Base-by-base conservation (phyloP, 129 eudicot genomes). In the Rutidosis leptorrhynchoides region DNA sequence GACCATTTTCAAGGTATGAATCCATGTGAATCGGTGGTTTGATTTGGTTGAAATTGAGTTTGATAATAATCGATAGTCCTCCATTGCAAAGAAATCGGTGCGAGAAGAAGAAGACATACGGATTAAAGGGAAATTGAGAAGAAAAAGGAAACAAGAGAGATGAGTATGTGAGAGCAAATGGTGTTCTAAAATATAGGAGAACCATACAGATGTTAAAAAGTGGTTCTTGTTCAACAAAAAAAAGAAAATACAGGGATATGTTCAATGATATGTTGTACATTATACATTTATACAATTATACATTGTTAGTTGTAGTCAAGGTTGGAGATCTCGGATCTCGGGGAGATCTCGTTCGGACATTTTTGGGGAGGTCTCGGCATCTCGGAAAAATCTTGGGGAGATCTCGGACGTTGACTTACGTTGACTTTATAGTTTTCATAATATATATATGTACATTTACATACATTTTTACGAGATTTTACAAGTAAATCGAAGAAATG, bases 171-270 rank as follows among this genome's bases (percentile, higher is more conserved):
- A 72, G 63, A 27, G 70, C 17, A 27, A 64, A 69, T 70, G 67
- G 53, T 30, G 54, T 43, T 65, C 81, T 64, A 70, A 70, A 77
- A 24, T 63, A 64, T 11, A 77, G 81, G 77, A 62, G 68, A 48
- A 52, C 81, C 77, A 5, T 77, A 59, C 81, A 77, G 21, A 49
- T 49, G 24, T 3, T 49, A 49, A 49, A 49, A 9, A 49, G 6
- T 6, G 55, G 55, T 49, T 30, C 35, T 30, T 30, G 35, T 30
- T 30, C 35, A 30, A 30, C 35, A 30, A 30, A 30, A 30, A 30
- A 5, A 40, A 40, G 46, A 12, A 40, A 32, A 40, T 10, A 12
- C n/a, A 40, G 16, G 46, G 46, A 40, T 1, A 40, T 11, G 46
- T 40, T 3, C 1, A 12, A 40, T 40, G 46, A 16, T 40, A 12